A percentile compares a stretch with the other conserved stretches of the same genome.
Evolutionary conservation across 306 rosid species (phyloP).

Genomic region (Trifolium repens): DNA sequence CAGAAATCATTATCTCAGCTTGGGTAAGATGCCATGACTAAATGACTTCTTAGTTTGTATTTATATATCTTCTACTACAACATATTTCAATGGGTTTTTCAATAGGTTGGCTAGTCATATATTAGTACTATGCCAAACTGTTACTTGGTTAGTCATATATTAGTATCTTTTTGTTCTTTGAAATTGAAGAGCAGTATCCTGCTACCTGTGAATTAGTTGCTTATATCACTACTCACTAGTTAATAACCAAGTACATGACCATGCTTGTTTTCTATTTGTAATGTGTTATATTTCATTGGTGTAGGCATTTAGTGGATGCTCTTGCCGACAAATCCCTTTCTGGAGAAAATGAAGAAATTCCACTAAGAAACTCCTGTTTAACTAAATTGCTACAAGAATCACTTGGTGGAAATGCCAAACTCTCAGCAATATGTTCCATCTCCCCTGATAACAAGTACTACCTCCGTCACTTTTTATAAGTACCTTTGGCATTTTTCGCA

Average conservation of each 20-base stretch:
- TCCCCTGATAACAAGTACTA: slow-evolving; percentile 67
- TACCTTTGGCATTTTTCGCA: background rate
- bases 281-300: slow-evolving; percentile 46
- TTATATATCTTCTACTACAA: background rate
- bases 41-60: slow-evolving; percentile 18
- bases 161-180: background rate
- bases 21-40: slow-evolving; percentile 63
- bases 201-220: slow-evolving; percentile 27
- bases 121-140: slow-evolving; percentile 13
- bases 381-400: slow-evolving; percentile 71
- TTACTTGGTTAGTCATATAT: slow-evolving; percentile 13
- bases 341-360: slow-evolving; percentile 53
- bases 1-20: slow-evolving; percentile 79
- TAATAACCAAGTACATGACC: slow-evolving; percentile 4
- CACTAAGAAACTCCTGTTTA: slow-evolving; percentile 60
- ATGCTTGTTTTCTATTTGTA: slow-evolving; percentile 30
- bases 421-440: slow-evolving; percentile 80
- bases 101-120: slow-evolving; percentile 10
- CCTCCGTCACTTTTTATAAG: background rate
- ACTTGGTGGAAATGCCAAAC: slow-evolving; percentile 81
- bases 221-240: background rate
- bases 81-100: slow-evolving; percentile 3
- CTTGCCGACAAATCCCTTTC: slow-evolving; percentile 51
- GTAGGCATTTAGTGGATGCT: slow-evolving; percentile 74
- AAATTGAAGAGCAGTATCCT: background rate